A percentile compares a stretch with the other conserved stretches of the same genome.
Conservation (phyloP, 345 rosid species). For the Citrus trifoliata region DNA sequence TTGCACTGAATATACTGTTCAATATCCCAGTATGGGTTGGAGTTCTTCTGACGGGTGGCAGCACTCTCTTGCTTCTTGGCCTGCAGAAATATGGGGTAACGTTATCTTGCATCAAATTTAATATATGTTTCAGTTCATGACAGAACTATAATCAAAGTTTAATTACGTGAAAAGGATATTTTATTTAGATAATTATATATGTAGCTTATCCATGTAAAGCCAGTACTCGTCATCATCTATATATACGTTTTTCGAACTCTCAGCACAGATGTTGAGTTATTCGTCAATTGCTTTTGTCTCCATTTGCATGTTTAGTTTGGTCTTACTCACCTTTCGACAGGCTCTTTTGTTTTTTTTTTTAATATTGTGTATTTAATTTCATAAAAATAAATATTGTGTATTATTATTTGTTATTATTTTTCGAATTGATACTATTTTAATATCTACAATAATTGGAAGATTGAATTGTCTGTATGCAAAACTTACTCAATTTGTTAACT, state of each 20-base stretch:
- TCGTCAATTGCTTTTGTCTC: neutral
- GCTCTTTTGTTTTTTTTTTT: neutral
- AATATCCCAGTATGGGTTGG: constrained; percentile 54
- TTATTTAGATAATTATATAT: neutral
- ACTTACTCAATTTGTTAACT: neutral
- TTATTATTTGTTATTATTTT: too few relatives aligned
- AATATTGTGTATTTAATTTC: too few relatives aligned
- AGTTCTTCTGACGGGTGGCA: constrained; percentile 51
- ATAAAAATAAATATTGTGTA: neutral
- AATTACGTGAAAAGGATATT: neutral
- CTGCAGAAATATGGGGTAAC: constrained; percentile 63
- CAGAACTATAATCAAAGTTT: neutral
- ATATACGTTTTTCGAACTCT: neutral
- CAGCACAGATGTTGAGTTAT: neutral
- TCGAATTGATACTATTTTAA: neutral
- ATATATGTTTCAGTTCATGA: neutral
- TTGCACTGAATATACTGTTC: constrained; percentile 51
- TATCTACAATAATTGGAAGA: neutral
- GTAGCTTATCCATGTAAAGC: neutral
- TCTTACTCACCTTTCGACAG: neutral
- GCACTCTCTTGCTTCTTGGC: constrained; percentile 62
- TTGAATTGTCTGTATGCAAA: neutral
- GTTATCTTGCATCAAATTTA: neutral
- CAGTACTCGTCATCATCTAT: neutral
- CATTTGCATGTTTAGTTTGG: neutral